phyloP scores from a whole-genome alignment of 129 eudicot genomes.

The sunflower (Helianthus annuus) region DNA sequence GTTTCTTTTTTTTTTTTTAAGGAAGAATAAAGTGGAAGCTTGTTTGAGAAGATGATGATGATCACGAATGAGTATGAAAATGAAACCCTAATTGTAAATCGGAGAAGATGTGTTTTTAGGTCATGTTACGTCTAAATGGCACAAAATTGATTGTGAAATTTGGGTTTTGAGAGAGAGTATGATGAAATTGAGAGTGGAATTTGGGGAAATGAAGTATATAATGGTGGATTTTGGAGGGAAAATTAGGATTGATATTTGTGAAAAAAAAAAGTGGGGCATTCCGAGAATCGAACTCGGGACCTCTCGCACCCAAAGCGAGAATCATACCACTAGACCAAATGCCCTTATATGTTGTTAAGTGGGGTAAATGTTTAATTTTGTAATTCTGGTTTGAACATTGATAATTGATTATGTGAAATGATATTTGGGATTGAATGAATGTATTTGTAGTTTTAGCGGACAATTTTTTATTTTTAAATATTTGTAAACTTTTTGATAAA shows the following conservation, averaged over 20 bases:
- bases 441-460: neutral
- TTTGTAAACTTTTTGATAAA: neutral
- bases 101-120: slow-evolving; percentile 2
- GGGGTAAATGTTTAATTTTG: neutral
- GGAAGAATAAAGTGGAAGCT: slow-evolving; percentile 4
- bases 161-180: slow-evolving; percentile 13
- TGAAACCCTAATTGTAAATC: neutral
- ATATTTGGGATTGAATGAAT: neutral
- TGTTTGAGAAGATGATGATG: slow-evolving; percentile 15
- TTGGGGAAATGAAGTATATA: slow-evolving; percentile 17
- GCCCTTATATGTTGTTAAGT: slow-evolving; percentile 26
- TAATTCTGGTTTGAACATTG: neutral
- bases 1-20: too few species aligned
- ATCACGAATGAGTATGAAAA: neutral
- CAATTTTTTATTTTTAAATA: too few species aligned
- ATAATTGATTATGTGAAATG: neutral
- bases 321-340: slow-evolving; percentile 99
- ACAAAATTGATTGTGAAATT: slow-evolving; percentile 21
- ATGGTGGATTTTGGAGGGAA: slow-evolving; percentile 32
- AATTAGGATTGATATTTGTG: too few species aligned
- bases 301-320: slow-evolving; percentile 99
- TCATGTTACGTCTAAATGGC: neutral
- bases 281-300: slow-evolving; percentile 99
- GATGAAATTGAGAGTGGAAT: slow-evolving; percentile 17
- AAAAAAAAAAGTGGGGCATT: slow-evolving; percentile 35